Percentiles rank a stretch among this genome's conserved stretches.
These are phyloP conservation scores for Plectosphaerella sp. DNA, from an alignment of 2,329 filamentous ascomycete genomes.

Conservation along the genomic window DNA sequence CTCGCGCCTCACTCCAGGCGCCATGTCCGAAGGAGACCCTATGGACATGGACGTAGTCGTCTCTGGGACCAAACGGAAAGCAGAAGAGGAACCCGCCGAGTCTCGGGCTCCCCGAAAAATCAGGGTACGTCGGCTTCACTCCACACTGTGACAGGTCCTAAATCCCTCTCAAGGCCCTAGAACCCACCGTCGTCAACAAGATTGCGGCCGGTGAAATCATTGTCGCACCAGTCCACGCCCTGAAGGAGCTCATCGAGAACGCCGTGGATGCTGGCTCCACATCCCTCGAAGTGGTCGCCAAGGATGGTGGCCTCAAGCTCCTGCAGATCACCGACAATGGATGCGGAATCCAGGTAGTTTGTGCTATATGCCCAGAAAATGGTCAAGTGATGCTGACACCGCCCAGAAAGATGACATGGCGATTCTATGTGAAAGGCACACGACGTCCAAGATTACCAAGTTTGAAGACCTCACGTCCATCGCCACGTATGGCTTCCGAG, in stretches of 20 bases:
- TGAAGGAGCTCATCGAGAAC: slow-evolving; percentile 97
- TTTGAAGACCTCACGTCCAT: slow-evolving; percentile 92
- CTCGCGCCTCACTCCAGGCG: neutral
- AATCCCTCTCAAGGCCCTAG: slow-evolving; percentile 59
- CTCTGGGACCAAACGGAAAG: slow-evolving; percentile 46
- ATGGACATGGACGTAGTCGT: slow-evolving; percentile 39
- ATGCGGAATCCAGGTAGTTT: slow-evolving; percentile 80
- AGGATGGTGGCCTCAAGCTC: slow-evolving; percentile 91
- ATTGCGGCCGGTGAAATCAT: slow-evolving; percentile 98
- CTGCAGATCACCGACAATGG: slow-evolving; percentile 98
- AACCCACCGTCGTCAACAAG: slow-evolving; percentile 94
- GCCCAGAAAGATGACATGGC: slow-evolving; percentile 79
- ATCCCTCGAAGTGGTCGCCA: slow-evolving; percentile 82
- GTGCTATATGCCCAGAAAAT: neutral
- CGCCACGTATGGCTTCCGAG: slow-evolving; percentile 94
- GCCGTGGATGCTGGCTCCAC: slow-evolving; percentile 96
- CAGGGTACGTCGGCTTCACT: slow-evolving; percentile 30
- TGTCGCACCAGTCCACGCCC: slow-evolving; percentile 88
- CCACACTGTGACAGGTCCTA: slow-evolving; percentile 4
- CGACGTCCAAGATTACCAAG: slow-evolving; percentile 88
- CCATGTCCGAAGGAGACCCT: neutral
- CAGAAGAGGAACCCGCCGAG: slow-evolving; percentile 29
- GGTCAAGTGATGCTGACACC: slow-evolving; percentile 13
- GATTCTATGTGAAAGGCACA: slow-evolving; percentile 93
- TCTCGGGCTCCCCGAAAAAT: slow-evolving; percentile 42